Base-by-base conservation (phyloP, 1,284 basidiomycete genomes). In the Marasmius oreades region DNA sequence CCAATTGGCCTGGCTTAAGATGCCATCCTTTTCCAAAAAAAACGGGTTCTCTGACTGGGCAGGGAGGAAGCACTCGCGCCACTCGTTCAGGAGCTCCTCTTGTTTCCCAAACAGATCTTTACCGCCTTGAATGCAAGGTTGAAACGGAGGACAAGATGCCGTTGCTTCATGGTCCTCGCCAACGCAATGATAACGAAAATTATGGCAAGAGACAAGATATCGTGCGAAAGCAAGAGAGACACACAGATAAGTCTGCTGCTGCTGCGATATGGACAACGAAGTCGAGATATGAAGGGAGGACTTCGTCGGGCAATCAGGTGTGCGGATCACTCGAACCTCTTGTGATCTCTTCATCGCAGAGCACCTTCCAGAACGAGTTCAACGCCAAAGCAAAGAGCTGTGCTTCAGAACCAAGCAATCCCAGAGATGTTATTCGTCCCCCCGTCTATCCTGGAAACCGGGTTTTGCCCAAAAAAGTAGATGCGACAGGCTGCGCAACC, bases 1-100 rank as follows among this genome's bases (percentile, higher is more conserved):
- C 67, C 37, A 71, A 74, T 55, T 80, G 79, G 80, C 61, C 65
- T 18, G 69, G 68, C 51, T 56, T 69, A 20, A 70, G 63, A 61
- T 55, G 55, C 36, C 53, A 51, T 36, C 53, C 37, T 23, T 45
- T 55, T 20, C 46, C 53, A 52, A 36, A 10, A 22, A 45, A 48
- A 39, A 47, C 43, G 34, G 52, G 31, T 1, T 18, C 26, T 26
- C 42, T 14, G 20, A 44, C 33, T 45, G 28, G 20, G 12, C n/a
- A 28, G 12, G 18, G 8, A 7, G 23, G 52, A 43, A 22, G 4
- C n/a, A 46, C 51, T 4, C 52, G 28, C 53, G n/a, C 22, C 28
- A 33, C 20, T 48, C 60, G 60, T 28, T 5, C 51, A 7, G 51
- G 53, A 20, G 45, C 57, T 51, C 64, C 71, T 23, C 55, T 71